Base-by-base conservation (phyloP, 768 basidiomycete genomes). In the Fomitopsis pulvina region DNA sequence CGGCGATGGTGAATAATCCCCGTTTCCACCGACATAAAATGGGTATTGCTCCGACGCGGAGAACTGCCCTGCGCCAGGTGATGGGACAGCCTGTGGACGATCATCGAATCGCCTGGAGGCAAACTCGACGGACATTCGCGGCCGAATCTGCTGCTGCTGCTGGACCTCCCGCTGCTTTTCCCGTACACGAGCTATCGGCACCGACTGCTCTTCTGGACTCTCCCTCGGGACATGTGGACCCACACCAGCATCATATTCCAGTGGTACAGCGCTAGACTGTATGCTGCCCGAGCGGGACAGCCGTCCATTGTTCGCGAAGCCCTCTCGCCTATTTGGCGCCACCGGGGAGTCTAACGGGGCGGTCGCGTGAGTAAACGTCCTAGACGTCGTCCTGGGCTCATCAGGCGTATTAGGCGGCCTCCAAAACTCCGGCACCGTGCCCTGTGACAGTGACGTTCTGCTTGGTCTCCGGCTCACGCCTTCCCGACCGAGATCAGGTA, bases 271-370 rank as follows among this genome's bases (percentile, higher is more conserved):
- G 18, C 34, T 22, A n/a, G 44, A 43, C 6, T 54, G 53, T 21
- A 58, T 43, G 39, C 57, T 58, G 34, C 51, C 49, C n/a, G 54
- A 39, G 12, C 54, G 50, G 4, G 57, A 54, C 4, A 48, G 28
- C 20, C 70, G 71, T 52, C 79, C 79, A 52, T 79, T 81, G 38
- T 73, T 71, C 73, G 69, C 48, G 74, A 25, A 7, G 34, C 45
- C 26, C 8, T 58, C 50, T 9, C 51, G 48, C 18, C 38, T 45
- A 10, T 38, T 51, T 1, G 57, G 53, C 22, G 48, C 52, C n/a
- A 58, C 25, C 22, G 54, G 52, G 0, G 54, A 51, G 0, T 40
- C 11, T 25, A 41, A 44, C 3, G 52, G 41, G 25, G 54, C 28
- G 24, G 53, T 63, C 1, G 72, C 73, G 22, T 78, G 64, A 11